Evolutionary conservation across 192 early-diverging fungal species (phyloP).

Genomic region (Lobosporangium transversale): DNA sequence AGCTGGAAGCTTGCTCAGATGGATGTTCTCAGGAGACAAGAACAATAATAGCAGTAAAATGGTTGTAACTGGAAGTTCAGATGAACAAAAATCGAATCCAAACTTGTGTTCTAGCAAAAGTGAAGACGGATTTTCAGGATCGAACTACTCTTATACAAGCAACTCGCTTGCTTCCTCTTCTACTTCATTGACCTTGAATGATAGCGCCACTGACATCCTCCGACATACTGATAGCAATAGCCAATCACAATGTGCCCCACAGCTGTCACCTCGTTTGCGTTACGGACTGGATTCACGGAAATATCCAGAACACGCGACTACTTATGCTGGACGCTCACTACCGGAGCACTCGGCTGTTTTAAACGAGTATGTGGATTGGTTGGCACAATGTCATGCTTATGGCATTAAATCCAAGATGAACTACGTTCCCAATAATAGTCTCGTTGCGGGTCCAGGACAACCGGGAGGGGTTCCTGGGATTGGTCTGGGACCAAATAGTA

Average conservation of each 20-base stretch:
- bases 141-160: conserved; percentile 21
- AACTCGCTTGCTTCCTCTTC: conserved; percentile 19
- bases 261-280: conserved; percentile 1
- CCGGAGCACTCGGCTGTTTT: conserved; percentile 34
- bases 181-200: conserved; percentile 24
- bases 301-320: conserved; percentile 43
- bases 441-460: conserved; percentile 1
- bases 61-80: neutral
- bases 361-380: conserved; percentile 50
- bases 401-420: conserved; percentile 26
- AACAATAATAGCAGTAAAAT: conserved; percentile 4
- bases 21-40: conserved; percentile 39
- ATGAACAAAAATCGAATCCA: neutral
- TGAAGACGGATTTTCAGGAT: conserved; percentile 1
- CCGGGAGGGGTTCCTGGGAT: conserved; percentile 42
- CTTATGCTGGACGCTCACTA: conserved; percentile 33
- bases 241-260: conserved; percentile 13
- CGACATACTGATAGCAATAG: conserved; percentile 18
- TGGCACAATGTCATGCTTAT: conserved; percentile 41
- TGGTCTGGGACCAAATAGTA: conserved; percentile 10
- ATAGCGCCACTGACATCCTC: conserved; percentile 16
- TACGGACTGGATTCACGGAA: conserved; percentile 22
- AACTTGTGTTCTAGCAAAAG: neutral
- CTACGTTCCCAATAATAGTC: conserved; percentile 4
- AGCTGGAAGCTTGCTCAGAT: conserved; percentile 39